These are phyloP conservation scores for Madurella mycetomatis DNA, from an alignment of 2,329 filamentous ascomycete species.

Conservation along the genomic window DNA sequence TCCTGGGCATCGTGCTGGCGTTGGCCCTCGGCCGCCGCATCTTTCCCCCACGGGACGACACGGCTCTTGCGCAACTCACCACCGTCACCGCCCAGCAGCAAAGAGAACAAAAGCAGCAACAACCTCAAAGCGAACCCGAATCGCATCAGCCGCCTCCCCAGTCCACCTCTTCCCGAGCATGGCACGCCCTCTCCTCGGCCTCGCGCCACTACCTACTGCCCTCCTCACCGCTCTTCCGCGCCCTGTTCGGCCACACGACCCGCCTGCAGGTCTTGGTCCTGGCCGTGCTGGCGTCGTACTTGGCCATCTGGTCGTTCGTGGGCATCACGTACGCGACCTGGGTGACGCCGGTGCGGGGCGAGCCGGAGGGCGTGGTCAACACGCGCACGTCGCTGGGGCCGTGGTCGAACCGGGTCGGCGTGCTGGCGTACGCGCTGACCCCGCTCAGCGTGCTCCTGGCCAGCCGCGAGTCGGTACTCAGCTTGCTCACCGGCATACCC, in stretches of 20 bases:
- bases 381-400: conserved; percentile 62
- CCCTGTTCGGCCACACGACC: conserved; percentile 63
- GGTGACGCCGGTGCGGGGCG: conserved; percentile 62
- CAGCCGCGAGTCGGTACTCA: conserved; percentile 66
- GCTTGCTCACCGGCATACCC: conserved; percentile 65
- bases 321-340: conserved; percentile 65
- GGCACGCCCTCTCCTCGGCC: conserved; percentile 37
- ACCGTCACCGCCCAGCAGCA: neutral
- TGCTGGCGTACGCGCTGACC: conserved; percentile 69
- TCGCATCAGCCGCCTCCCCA: neutral
- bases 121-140: neutral
- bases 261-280: conserved; percentile 64
- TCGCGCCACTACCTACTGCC: conserved; percentile 44
- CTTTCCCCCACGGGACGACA: conserved; percentile 13
- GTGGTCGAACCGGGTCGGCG: conserved; percentile 64
- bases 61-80: conserved; percentile 13
- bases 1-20: conserved; percentile 40
- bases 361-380: conserved; percentile 50
- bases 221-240: conserved; percentile 51
- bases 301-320: conserved; percentile 64
- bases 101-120: neutral
- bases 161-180: conserved; percentile 27
- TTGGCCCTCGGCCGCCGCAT: conserved; percentile 36
- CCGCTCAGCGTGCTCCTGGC: conserved; percentile 64
- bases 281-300: conserved; percentile 53